phyloP scores from a whole-genome alignment of 1,284 basidiomycete species.

The Tylopilus sp. region DNA sequence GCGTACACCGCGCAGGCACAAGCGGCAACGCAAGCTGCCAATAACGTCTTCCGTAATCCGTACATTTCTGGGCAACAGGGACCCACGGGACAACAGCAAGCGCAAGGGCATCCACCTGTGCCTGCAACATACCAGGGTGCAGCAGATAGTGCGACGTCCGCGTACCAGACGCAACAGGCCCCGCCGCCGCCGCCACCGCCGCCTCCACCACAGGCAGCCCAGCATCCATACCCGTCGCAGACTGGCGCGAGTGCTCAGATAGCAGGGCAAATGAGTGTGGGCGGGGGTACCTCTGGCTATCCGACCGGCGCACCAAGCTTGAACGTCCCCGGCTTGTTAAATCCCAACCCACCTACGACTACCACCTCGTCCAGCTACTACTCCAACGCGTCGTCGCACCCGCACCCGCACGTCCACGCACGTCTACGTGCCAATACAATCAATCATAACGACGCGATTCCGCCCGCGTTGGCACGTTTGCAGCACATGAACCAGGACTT shows the following conservation, averaged over 20 bases:
- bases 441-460: constrained; percentile 80
- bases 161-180: constrained; percentile 24
- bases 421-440: constrained; percentile 85
- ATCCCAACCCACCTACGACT: constrained; percentile 41
- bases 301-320: constrained; percentile 29
- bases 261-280: constrained; percentile 19
- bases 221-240: constrained; percentile 29
- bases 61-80: constrained; percentile 56
- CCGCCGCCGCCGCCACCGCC: constrained; percentile 29
- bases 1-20: constrained; percentile 84
- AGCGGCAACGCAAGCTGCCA: constrained; percentile 62
- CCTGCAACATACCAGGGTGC: constrained; percentile 20
- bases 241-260: constrained; percentile 20
- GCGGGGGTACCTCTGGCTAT: constrained; percentile 41
- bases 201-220: constrained; percentile 25
- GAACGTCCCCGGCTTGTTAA: constrained; percentile 39
- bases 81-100: constrained; percentile 30
- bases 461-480: constrained; percentile 84
- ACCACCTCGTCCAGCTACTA: constrained; percentile 60
- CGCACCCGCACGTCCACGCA: constrained; percentile 38
- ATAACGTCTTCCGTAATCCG: constrained; percentile 66
- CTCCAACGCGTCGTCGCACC: constrained; percentile 40
- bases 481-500: constrained; percentile 88
- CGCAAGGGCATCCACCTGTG: constrained; percentile 31
- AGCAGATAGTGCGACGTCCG: constrained; percentile 15